phyloP scores from a whole-genome alignment of 2,329 filamentous ascomycete genomes.

The Botryotinia calthae region DNA sequence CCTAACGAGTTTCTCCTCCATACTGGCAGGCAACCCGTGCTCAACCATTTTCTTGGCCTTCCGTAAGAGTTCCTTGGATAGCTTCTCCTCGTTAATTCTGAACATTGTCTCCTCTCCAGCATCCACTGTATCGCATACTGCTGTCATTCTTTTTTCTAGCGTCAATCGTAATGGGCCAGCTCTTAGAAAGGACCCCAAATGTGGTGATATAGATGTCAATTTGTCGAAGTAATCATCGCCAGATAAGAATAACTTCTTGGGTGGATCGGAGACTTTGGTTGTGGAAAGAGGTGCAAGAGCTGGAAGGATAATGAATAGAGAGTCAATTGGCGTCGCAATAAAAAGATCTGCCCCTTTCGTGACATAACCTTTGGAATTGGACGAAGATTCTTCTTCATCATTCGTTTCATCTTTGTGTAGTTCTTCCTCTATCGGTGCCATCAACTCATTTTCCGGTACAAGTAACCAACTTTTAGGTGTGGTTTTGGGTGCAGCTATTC shows the following conservation, averaged over 20 bases:
- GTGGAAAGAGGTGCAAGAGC: conserved; percentile 53
- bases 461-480: conserved; percentile 63
- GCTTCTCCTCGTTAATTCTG: conserved; percentile 69
- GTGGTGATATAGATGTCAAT: conserved; percentile 52
- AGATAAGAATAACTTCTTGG: conserved; percentile 64
- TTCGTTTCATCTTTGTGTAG: conserved; percentile 25
- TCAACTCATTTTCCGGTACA: conserved; percentile 15
- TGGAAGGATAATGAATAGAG: conserved; percentile 79
- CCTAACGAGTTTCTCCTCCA: conserved; percentile 83
- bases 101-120: conserved; percentile 85
- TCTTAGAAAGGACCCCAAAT: conserved; percentile 58
- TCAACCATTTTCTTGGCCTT: conserved; percentile 72
- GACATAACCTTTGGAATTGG: conserved; percentile 48
- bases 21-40: conserved; percentile 66
- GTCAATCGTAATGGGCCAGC: conserved; percentile 44
- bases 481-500: conserved; percentile 51
- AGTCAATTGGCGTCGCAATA: conserved; percentile 79
- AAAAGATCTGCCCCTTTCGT: conserved; percentile 71
- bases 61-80: conserved; percentile 60
- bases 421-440: conserved; percentile 26
- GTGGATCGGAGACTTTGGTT: conserved; percentile 45
- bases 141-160: conserved; percentile 64
- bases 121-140: conserved; percentile 77
- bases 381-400: conserved; percentile 24
- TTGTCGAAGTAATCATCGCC: conserved; percentile 71